Base-by-base conservation (phyloP, 257 asterid genomes). In the Solanum ahanhuiri region DNA sequence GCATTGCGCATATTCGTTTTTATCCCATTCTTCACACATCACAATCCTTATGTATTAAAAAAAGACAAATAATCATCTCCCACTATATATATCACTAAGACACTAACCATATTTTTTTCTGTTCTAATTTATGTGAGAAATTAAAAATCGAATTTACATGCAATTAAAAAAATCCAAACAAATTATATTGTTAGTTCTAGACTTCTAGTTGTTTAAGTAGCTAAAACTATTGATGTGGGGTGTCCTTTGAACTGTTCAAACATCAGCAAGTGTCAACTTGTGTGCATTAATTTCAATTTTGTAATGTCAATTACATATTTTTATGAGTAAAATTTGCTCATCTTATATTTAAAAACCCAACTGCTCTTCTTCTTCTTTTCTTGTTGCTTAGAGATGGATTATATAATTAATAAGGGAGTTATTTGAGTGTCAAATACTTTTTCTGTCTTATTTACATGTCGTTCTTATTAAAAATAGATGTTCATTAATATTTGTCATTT, bases 1-100 rank as follows among this genome's bases (percentile, higher is more conserved):
- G 83, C 73, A 71, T 17, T 63, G 6, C 67, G 43, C 86, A 85
- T 67, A 70, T 85, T 77, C 83, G 87, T 66, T 85, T 85, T 33
- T 45, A 85, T 54, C 25, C 75, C 43, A 14, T 45, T 20, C 34
- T 20, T 58, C 63, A 41, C 37, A 60, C 51, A 60, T 67, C 54
- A 45, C 54, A 30, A 84, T 73, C 58, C 70, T 37, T 58, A 22
- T 30, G 33, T 41, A 35, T 10, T 1, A 41, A 43, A 51, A 51
- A 51, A 23, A 4, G 28, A 82, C 60, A 3, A 35, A 57, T 30
- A 3, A 57, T 17, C 79, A 18, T 71, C 28, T 33, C 23, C 63
- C 64, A 25, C 64, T 77, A 25, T 58, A 58, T 3, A 58, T 8
- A 58, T 77, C 9, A 14, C 39, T 45, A 45, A 12, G 6, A 45